These are phyloP conservation scores for Stenocarpella maydis DNA, from an alignment of 2,329 filamentous ascomycete genomes.

Conservation along the genomic window DNA sequence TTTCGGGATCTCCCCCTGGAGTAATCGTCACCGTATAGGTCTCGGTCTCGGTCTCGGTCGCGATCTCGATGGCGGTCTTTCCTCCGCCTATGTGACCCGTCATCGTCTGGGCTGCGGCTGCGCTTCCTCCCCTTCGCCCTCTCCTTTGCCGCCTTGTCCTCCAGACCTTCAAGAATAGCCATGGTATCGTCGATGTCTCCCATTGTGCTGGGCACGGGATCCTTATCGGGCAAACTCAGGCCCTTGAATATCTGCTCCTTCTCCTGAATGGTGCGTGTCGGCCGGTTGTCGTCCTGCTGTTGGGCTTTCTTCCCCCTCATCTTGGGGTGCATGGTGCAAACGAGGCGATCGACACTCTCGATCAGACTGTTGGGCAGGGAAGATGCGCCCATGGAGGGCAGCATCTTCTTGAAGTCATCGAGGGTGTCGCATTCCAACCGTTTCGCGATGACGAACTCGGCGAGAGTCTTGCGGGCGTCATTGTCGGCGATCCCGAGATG, in stretches of 20 bases:
- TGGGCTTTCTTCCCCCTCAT: constrained; percentile 67
- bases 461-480: constrained; percentile 75
- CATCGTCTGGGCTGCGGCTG: constrained; percentile 51
- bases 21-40: constrained; percentile 47
- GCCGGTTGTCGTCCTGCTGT: constrained; percentile 50
- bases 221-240: constrained; percentile 83
- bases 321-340: constrained; percentile 89
- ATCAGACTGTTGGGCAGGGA: constrained; percentile 86
- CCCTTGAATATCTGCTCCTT: constrained; percentile 92
- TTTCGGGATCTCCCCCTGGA: constrained; percentile 58
- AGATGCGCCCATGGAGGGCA: constrained; percentile 79
- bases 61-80: constrained; percentile 48
- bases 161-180: constrained; percentile 86
- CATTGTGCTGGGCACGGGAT: constrained; percentile 49
- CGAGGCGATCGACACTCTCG: constrained; percentile 89
- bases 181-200: constrained; percentile 92
- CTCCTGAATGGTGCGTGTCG: constrained; percentile 63
- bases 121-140: constrained; percentile 46
- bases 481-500: constrained; percentile 85
- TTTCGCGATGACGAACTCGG: constrained; percentile 94
- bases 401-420: constrained; percentile 76
- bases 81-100: constrained; percentile 58
- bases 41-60: constrained; percentile 43
- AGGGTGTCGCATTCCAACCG: constrained; percentile 77
- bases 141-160: constrained; percentile 64